Percentiles rank a stretch among this genome's conserved stretches.
These are phyloP conservation scores for Straminergon stramineum DNA, from an alignment of 225 moss, liverwort and hornwort species.

Conservation along the genomic window DNA sequence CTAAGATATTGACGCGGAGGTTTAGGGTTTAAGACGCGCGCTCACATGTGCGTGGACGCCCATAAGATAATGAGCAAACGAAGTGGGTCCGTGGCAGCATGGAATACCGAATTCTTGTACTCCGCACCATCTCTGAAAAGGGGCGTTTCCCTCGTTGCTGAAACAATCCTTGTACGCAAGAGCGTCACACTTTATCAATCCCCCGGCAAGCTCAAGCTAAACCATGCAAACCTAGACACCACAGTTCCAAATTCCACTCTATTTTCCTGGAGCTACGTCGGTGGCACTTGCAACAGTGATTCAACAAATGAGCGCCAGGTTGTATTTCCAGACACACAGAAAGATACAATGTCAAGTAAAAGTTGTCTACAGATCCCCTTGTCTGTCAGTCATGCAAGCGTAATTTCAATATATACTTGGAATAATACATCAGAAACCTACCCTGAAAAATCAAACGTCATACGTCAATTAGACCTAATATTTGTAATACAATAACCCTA, in stretches of 20 bases:
- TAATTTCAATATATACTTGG: background rate
- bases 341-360: background rate
- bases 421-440: background rate
- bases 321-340: background rate
- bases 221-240: background rate
- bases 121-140: background rate
- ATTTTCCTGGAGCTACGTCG: background rate
- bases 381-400: background rate
- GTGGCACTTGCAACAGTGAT: background rate
- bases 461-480: background rate
- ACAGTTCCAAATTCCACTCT: background rate
- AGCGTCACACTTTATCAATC: slow-evolving; percentile 12
- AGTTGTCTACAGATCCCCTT: background rate
- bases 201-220: background rate
- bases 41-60: slow-evolving; percentile 23
- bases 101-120: slow-evolving; percentile 13
- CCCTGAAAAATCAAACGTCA: background rate
- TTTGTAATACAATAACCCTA: background rate
- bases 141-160: background rate
- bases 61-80: slow-evolving; percentile 17
- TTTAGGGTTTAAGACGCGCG: background rate
- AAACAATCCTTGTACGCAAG: slow-evolving; percentile 19
- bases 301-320: background rate
- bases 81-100: slow-evolving; percentile 23
- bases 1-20: background rate